These are phyloP conservation scores for Eucalyptus viminalis DNA, from an alignment of 345 rosid genomes.

Conservation along the genomic window DNA sequence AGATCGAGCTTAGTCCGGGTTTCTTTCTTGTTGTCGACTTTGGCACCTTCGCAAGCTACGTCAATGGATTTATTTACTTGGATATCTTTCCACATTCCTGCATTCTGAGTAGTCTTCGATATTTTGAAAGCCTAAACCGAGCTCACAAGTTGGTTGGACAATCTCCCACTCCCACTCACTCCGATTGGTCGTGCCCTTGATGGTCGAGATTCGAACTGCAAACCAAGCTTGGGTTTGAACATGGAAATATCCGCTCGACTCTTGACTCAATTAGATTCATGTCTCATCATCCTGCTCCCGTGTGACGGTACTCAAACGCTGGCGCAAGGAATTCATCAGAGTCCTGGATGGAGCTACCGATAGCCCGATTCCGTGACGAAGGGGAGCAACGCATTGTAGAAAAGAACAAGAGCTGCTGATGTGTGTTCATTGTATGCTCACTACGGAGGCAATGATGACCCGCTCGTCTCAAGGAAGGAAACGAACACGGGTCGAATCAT, in stretches of 20 bases:
- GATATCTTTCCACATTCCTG: background rate
- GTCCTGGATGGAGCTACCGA: background rate
- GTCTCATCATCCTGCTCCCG: background rate
- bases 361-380: background rate
- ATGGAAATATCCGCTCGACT: background rate
- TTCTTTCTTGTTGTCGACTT: background rate
- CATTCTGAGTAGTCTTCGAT: background rate
- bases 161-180: background rate
- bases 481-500: background rate
- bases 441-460: background rate
- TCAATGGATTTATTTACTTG: background rate
- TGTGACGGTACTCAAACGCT: background rate
- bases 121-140: background rate
- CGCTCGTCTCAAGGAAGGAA: background rate
- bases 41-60: too few species aligned
- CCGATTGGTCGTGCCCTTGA: background rate
- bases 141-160: background rate
- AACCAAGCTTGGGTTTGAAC: background rate
- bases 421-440: background rate
- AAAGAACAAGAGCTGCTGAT: background rate
- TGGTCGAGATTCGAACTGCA: background rate
- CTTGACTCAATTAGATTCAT: background rate
- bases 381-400: background rate
- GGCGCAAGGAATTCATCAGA: background rate
- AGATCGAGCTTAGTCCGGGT: background rate